These are phyloP conservation scores for Cutaneotrichosporon arboriforme DNA, from an alignment of 1,284 basidiomycete genomes.

Conservation along the genomic window DNA sequence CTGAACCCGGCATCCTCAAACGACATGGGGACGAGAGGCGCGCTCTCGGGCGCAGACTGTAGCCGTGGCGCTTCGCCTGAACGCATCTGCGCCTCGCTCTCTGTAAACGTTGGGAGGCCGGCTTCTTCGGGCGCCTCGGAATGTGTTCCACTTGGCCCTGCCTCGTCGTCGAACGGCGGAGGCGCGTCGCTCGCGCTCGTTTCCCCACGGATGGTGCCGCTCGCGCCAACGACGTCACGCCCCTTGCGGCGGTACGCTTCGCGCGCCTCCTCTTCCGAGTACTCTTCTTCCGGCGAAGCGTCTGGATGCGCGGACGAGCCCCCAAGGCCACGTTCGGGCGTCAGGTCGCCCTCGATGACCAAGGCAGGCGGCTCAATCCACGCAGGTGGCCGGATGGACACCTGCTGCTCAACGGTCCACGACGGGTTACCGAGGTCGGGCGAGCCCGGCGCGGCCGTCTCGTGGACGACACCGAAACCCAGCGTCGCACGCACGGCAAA, in stretches of 20 bases:
- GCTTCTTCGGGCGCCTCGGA: neutral
- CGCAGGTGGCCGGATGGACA: slow-evolving; percentile 28
- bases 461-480: slow-evolving; percentile 27
- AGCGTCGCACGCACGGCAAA: slow-evolving; percentile 41
- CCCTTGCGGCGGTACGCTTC: slow-evolving; percentile 47
- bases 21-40: slow-evolving; percentile 25
- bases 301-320: neutral
- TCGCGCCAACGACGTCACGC: slow-evolving; percentile 39
- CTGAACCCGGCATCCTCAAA: slow-evolving; percentile 18
- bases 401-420: slow-evolving; percentile 30
- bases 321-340: slow-evolving; percentile 15
- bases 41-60: slow-evolving; percentile 13
- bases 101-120: slow-evolving; percentile 37
- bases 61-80: slow-evolving; percentile 27
- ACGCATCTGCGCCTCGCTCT: slow-evolving; percentile 37
- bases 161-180: slow-evolving; percentile 32
- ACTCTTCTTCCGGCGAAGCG: no score
- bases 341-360: slow-evolving; percentile 29
- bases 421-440: neutral
- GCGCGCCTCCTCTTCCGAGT: slow-evolving; percentile 21
- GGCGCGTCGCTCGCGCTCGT: slow-evolving; percentile 14
- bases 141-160: slow-evolving; percentile 9
- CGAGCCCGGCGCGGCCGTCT: neutral
- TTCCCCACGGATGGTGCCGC: slow-evolving; percentile 28
- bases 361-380: slow-evolving; percentile 36